These are phyloP conservation scores for Alternaria infectoria DNA, from an alignment of 2,329 filamentous ascomycete species.

Conservation along the genomic window DNA sequence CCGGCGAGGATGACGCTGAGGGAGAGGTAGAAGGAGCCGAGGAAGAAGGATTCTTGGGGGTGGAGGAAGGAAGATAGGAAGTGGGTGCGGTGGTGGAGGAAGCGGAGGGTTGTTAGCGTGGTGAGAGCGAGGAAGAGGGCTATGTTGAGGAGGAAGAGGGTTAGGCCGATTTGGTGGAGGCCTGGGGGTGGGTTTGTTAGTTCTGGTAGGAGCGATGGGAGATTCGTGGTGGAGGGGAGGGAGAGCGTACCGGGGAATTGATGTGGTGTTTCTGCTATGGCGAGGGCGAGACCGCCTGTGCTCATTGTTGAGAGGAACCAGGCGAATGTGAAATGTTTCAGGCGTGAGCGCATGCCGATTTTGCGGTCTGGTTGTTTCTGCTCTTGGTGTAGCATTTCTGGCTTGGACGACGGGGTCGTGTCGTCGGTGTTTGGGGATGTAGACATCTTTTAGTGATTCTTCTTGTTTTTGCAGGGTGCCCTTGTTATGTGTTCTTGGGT, in stretches of 20 bases:
- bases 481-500: not conserved
- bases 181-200: conserved; percentile 37
- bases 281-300: conserved; percentile 53
- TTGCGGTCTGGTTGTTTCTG: not conserved
- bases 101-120: conserved; percentile 45
- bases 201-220: not conserved
- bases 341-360: conserved; percentile 25
- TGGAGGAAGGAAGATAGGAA: conserved; percentile 53
- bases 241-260: conserved; percentile 37
- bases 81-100: conserved; percentile 44
- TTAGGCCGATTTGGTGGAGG: conserved; percentile 57
- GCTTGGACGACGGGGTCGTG: not conserved
- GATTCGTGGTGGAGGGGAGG: not conserved
- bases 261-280: conserved; percentile 51
- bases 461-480: not conserved
- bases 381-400: not conserved
- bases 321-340: conserved; percentile 53
- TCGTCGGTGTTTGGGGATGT: not conserved
- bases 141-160: conserved; percentile 58
- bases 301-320: conserved; percentile 56
- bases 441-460: not conserved
- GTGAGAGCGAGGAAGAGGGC: conserved; percentile 48
- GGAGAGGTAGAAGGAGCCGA: conserved; percentile 49
- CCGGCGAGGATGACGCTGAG: conserved; percentile 47
- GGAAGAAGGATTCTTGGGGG: conserved; percentile 57